These are phyloP conservation scores for Neofusicoccum ribis DNA, from an alignment of 2,329 filamentous ascomycete genomes.

Conservation along the genomic window DNA sequence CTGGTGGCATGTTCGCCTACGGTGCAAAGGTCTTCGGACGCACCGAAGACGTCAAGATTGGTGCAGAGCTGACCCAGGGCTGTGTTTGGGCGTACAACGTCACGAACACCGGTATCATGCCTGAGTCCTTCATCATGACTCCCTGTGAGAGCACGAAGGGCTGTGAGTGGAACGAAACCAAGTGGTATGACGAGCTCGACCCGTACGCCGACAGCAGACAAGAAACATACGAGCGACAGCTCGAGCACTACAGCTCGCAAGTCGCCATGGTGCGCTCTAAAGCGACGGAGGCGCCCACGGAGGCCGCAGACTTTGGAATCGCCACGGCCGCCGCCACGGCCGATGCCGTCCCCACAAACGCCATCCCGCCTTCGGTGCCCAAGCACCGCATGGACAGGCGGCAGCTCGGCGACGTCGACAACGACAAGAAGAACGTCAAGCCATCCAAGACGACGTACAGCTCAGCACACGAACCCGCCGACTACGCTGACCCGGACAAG, in stretches of 20 bases:
- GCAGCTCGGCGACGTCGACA: constrained; percentile 25
- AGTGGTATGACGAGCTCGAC: constrained; percentile 43
- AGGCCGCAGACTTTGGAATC: constrained; percentile 16
- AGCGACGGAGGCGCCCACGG: constrained; percentile 28
- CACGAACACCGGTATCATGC: constrained; percentile 61
- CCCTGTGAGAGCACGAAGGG: constrained; percentile 45
- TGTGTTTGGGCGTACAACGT: constrained; percentile 64
- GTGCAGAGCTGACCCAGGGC: constrained; percentile 60
- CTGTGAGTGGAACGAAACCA: constrained; percentile 49
- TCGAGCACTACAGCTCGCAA: constrained; percentile 38
- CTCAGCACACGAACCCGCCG: constrained; percentile 1
- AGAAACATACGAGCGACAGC: constrained; percentile 29
- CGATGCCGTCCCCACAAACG: constrained; percentile 21
- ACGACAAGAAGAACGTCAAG: neutral
- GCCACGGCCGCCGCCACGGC: constrained; percentile 20
- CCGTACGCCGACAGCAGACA: constrained; percentile 33
- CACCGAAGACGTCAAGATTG: constrained; percentile 56
- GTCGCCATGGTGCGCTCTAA: constrained; percentile 33
- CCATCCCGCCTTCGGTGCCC: neutral
- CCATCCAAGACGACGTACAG: constrained; percentile 17
- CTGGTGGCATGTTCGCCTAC: constrained; percentile 69
- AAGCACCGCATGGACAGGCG: neutral
- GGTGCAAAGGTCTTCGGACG: constrained; percentile 62
- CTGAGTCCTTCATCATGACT: constrained; percentile 57
- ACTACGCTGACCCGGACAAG: constrained; percentile 18